phyloP scores from a whole-genome alignment of 108 stramenopile species.

The Skeletonema tropicum region DNA sequence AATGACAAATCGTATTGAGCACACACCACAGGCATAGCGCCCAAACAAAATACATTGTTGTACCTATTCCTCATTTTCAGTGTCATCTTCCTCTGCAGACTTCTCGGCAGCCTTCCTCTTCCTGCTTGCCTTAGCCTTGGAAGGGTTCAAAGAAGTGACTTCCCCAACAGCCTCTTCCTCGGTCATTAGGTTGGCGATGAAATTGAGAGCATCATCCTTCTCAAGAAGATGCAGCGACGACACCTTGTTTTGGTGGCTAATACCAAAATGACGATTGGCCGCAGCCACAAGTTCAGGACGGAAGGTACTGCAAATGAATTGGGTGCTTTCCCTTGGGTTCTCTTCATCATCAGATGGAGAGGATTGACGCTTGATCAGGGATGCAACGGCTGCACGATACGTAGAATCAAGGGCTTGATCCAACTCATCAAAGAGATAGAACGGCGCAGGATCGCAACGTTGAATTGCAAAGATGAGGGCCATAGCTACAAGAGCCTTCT shows the following conservation, averaged over 20 bases:
- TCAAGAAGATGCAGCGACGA: conserved; percentile 77
- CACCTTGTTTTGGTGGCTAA: conserved; percentile 90
- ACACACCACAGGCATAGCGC: background rate
- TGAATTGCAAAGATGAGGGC: conserved; percentile 99
- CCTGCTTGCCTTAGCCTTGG: conserved; percentile 45
- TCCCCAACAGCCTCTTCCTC: conserved; percentile 86
- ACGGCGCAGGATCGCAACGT: conserved; percentile 98
- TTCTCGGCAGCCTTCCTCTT: conserved; percentile 39
- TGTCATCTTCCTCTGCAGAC: conserved; percentile 23
- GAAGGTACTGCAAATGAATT: conserved; percentile 99
- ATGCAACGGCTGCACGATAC: conserved; percentile 95
- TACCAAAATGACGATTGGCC: conserved; percentile 87
- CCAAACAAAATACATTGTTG: background rate
- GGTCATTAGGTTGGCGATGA: conserved; percentile 90
- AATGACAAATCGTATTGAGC: background rate
- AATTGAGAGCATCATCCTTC: conserved; percentile 86
- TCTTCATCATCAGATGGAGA: conserved; percentile 82
- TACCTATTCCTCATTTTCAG: conserved; percentile 1
- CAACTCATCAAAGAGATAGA: conserved; percentile 99
- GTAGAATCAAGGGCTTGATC: conserved; percentile 97
- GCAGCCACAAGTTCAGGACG: conserved; percentile 96
- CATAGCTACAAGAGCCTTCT: conserved; percentile 98
- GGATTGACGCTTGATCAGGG: conserved; percentile 94
- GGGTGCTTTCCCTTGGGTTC: conserved; percentile 65
- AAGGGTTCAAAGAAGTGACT: conserved; percentile 61